Evolutionary conservation across 768 basidiomycete species (phyloP), one percentile per base, ranked within the genome.

Genomic region (Termitomyces sp.): DNA sequence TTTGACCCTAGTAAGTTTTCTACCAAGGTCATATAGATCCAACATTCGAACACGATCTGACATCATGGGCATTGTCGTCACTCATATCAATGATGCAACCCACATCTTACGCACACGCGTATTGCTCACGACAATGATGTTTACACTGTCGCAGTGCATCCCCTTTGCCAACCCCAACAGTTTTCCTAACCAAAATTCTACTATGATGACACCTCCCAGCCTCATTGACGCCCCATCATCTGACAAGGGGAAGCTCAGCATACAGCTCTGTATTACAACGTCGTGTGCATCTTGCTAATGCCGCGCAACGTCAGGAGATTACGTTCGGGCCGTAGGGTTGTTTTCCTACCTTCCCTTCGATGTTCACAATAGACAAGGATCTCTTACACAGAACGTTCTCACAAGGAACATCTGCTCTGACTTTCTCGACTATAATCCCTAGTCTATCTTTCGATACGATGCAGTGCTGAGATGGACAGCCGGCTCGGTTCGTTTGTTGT

Each of bases 391-490:
- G 85, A 90, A 91, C 64, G 57, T 89, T 22, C 75, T 26, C 2
- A 86, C 87, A 32, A 87, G 81, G 9, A 92, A 94, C 66, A 94
- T 94, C 63, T 92, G 90, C 68, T 92, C 94, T 67, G 88, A 90
- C 8, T 94, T 90, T 66, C 78, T 92, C 53, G 81, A 83, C 54
- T 92, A 93, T 67, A 74, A 73, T 45, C 88, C 84, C 7, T 75
- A 89, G 92, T 0, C 71, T 96, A 22, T 81, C 81, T 0, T 92
- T 97, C 66, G 90, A 93, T 67, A 72, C 97, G 36, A 80, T 88
- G 68, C 77, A 81, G 63, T 96, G 96, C 66, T 98, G 94, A 95
- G 92, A 96, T 63, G 90, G 92, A 22, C 93, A 95, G 71, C 93
- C 91, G 0, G 90, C 95, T 35, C 79, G 83, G 28, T 97, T 96